phyloP scores from a whole-genome alignment of 2,329 filamentous ascomycete species.

The Penicillium palitans region DNA sequence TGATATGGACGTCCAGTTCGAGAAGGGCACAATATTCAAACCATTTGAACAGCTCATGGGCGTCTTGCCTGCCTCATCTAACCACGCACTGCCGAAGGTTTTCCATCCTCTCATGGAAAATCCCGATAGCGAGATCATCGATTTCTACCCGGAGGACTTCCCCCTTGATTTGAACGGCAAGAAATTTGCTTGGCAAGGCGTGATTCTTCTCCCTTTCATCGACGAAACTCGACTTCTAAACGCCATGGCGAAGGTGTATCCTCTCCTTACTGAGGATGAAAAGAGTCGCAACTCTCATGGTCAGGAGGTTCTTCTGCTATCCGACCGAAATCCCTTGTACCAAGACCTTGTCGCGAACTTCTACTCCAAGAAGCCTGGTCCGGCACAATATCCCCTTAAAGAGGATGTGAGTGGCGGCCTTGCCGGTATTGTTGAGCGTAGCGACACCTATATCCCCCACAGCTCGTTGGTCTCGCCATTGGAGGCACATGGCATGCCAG shows the following conservation, averaged over 20 bases:
- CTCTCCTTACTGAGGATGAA: slow-evolving; percentile 74
- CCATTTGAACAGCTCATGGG: slow-evolving; percentile 99
- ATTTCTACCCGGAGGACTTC: slow-evolving; percentile 97
- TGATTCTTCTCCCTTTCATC: slow-evolving; percentile 92
- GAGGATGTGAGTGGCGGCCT: slow-evolving; percentile 74
- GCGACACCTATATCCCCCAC: slow-evolving; percentile 81
- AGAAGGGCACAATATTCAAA: slow-evolving; percentile 79
- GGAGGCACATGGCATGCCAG: slow-evolving; percentile 67
- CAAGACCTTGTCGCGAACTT: slow-evolving; percentile 80
- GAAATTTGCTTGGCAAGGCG: slow-evolving; percentile 97
- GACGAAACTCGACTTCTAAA: slow-evolving; percentile 82
- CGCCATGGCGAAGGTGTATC: slow-evolving; percentile 82
- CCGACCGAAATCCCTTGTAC: slow-evolving; percentile 81
- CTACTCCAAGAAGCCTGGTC: slow-evolving; percentile 83
- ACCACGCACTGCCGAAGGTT: slow-evolving; percentile 81
- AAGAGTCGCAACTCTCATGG: slow-evolving; percentile 75
- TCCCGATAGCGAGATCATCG: slow-evolving; percentile 84
- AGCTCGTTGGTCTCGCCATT: slow-evolving; percentile 77
- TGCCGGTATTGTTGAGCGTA: slow-evolving; percentile 76
- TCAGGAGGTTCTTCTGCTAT: slow-evolving; percentile 78
- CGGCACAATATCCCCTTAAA: slow-evolving; percentile 69
- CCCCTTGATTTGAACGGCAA: slow-evolving; percentile 93
- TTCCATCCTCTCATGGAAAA: slow-evolving; percentile 92
- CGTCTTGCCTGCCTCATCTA: slow-evolving; percentile 88
- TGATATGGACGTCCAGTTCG: slow-evolving; percentile 76